A percentile compares a stretch with the other conserved stretches of the same genome.
Evolutionary conservation across 257 asterid species (phyloP).

Genomic region (Solanum dulcamara): DNA sequence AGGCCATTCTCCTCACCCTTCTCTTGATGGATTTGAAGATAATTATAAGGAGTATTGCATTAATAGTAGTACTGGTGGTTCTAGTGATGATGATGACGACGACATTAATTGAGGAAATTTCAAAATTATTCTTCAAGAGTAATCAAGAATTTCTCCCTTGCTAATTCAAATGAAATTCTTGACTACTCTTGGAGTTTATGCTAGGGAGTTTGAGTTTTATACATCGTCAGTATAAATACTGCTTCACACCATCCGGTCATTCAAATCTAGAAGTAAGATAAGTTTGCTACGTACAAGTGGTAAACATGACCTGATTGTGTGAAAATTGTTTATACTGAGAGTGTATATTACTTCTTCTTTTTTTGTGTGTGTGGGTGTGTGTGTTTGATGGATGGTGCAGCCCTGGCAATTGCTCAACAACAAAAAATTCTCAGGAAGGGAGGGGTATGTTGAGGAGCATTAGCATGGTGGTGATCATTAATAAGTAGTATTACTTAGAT

Average conservation of each 20-base stretch:
- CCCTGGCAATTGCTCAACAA: slow-evolving; percentile 48
- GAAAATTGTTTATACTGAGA: background rate
- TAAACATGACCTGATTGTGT: background rate
- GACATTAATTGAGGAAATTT: slow-evolving; percentile 1
- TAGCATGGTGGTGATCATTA: slow-evolving; percentile 18
- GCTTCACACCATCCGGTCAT: background rate
- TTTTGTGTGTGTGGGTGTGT: background rate
- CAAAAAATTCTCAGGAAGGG: slow-evolving; percentile 39
- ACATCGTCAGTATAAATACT: background rate
- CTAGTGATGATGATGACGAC: slow-evolving; percentile 53
- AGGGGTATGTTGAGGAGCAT: slow-evolving; percentile 53
- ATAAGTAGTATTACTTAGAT: slow-evolving; percentile 4
- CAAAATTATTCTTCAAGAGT: background rate
- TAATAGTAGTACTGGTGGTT: slow-evolving; percentile 17
- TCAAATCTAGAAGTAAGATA: background rate
- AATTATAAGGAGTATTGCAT: slow-evolving; percentile 28
- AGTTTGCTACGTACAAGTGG: background rate
- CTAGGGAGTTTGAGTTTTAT: background rate
- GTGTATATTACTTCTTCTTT: background rate
- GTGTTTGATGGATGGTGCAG: background rate
- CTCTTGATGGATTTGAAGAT: slow-evolving; percentile 45
- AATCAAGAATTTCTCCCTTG: background rate
- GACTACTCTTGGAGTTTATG: background rate
- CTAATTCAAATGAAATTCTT: background rate
- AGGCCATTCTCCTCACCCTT: slow-evolving; percentile 61